Percentiles rank a stretch among this genome's conserved stretches.
phyloP scores from a whole-genome alignment of 768 basidiomycete species.

The Mycena galericulata region DNA sequence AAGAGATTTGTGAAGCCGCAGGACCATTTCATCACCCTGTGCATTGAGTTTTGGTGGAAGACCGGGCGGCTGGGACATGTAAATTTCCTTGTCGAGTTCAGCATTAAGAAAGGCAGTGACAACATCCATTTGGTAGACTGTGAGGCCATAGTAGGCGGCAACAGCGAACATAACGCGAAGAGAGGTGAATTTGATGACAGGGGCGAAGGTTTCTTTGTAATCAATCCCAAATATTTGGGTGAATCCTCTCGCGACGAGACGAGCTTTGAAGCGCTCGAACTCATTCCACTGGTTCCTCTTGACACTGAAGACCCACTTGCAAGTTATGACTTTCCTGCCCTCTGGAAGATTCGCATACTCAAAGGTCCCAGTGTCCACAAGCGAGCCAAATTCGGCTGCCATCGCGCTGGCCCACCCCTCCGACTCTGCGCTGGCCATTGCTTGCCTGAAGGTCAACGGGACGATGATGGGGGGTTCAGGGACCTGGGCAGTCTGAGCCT shows the following conservation, averaged over 20 bases:
- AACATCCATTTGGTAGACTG: slow-evolving; percentile 1
- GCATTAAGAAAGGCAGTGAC: not conserved
- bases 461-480: not conserved
- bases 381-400: not conserved
- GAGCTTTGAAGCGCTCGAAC: no score
- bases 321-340: not conserved
- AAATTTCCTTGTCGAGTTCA: slow-evolving; percentile 1
- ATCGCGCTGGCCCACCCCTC: not conserved
- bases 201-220: no score
- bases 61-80: slow-evolving; percentile 9
- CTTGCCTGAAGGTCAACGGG: slow-evolving; percentile 3
- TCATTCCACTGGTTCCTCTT: not conserved
- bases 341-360: not conserved
- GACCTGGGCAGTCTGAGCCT: not conserved
- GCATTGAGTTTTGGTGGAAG: no score
- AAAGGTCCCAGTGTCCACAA: not conserved
- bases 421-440: not conserved
- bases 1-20: no score
- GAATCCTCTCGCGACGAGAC: no score
- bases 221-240: no score
- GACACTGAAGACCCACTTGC: slow-evolving; percentile 2
- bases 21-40: no score
- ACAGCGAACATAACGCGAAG: no score
- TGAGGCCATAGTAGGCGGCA: not conserved
- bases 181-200: no score